Percentiles rank a stretch among this genome's conserved stretches.
Evolutionary conservation across 768 basidiomycete genomes (phyloP).

Genomic region (Dioszegia aurantiaca): DNA sequence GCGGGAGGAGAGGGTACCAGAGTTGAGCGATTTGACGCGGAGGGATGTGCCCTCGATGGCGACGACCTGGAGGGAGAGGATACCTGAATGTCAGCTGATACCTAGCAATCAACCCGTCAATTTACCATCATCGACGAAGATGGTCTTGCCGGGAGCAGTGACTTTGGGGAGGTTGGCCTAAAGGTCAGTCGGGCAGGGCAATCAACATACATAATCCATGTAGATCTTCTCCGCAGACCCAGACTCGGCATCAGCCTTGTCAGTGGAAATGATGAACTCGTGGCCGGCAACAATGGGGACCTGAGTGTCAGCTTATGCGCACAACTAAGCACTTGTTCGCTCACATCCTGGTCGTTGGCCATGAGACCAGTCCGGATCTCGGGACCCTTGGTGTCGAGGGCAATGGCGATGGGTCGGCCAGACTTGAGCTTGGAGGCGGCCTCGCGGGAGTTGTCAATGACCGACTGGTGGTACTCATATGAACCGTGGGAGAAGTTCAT

Average conservation of each 20-base stretch:
- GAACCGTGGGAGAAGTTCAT: conserved; percentile 99
- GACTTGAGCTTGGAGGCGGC: conserved; percentile 67
- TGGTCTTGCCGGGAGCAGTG: conserved; percentile 91
- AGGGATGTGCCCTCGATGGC: conserved; percentile 78
- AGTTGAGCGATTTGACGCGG: conserved; percentile 82
- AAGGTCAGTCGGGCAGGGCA: not conserved
- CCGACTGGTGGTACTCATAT: conserved; percentile 97
- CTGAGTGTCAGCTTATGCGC: conserved; percentile 52
- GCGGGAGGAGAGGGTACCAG: conserved; percentile 85
- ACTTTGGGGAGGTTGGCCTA: conserved; percentile 91
- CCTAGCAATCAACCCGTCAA: not conserved
- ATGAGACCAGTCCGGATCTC: conserved; percentile 98
- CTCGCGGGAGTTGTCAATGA: conserved; percentile 93
- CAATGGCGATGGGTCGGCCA: conserved; percentile 93
- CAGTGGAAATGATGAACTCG: conserved; percentile 86
- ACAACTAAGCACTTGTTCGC: conserved; percentile 45
- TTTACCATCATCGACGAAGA: conserved; percentile 93
- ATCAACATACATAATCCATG: conserved; percentile 80
- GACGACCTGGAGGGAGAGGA: conserved; percentile 87
- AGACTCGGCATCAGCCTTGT: conserved; percentile 70
- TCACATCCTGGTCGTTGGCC: conserved; percentile 76
- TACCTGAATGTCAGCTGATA: conserved; percentile 56
- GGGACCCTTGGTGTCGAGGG: conserved; percentile 98
- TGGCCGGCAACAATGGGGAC: conserved; percentile 83
- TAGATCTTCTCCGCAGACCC: conserved; percentile 82